A percentile compares a stretch with the other conserved stretches of the same genome.
Conservation (phyloP, 2,329 filamentous ascomycete genomes). For the Cordyceps javanica region DNA sequence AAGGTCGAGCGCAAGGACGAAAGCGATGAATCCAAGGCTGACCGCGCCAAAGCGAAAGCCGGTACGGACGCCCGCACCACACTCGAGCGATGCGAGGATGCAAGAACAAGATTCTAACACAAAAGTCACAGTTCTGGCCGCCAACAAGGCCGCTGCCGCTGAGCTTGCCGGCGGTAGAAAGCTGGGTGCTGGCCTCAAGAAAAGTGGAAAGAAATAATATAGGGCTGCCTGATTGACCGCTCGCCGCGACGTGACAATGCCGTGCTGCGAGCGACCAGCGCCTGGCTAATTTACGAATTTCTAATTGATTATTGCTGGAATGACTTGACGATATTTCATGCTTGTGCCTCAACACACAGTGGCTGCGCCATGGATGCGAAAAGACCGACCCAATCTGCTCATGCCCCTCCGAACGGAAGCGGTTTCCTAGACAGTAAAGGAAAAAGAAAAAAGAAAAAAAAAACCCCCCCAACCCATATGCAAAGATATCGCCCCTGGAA, state of each 20-base stretch:
- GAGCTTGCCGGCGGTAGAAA: not conserved
- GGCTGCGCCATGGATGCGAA: too few species aligned
- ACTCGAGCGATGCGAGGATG: too few species aligned
- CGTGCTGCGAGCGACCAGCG: not conserved
- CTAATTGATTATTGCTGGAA: not conserved
- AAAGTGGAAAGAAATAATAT: constrained; percentile 89
- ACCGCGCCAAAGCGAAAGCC: not conserved
- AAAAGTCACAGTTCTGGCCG: too few species aligned
- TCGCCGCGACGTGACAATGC: not conserved
- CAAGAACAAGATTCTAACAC: too few species aligned
- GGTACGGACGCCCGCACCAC: too few species aligned
- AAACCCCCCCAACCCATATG: too few species aligned
- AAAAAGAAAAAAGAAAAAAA: too few species aligned
- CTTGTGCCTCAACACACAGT: too few species aligned
- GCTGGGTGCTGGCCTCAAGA: constrained; percentile 68
- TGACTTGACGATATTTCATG: not conserved
- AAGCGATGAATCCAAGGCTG: not conserved
- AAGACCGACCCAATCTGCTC: too few species aligned
- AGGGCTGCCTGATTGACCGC: not conserved
- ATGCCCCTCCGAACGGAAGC: too few species aligned
- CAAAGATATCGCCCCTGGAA: too few species aligned
- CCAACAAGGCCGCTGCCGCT: not conserved
- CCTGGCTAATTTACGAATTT: not conserved
- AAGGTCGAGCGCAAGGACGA: constrained; percentile 41
- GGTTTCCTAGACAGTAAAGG: too few species aligned